A percentile compares a stretch with the other conserved stretches of the same genome.
These are phyloP conservation scores for Spergularia azorica DNA, from an alignment of 179 eudicot species.

Conservation along the genomic window DNA sequence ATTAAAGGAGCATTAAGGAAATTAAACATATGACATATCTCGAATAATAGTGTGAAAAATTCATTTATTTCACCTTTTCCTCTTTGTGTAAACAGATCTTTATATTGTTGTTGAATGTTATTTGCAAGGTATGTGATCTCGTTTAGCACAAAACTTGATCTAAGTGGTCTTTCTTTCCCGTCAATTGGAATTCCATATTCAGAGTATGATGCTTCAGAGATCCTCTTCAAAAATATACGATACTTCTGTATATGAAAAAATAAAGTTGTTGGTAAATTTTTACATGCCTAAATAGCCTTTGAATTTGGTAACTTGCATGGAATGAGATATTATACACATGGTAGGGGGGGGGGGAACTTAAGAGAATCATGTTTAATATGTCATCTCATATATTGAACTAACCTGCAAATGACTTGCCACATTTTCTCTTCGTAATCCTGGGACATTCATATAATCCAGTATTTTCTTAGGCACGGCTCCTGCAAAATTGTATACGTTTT, in stretches of 20 bases:
- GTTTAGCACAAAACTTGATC: constrained; percentile 37
- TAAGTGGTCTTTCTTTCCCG: constrained; percentile 33
- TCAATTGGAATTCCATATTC: constrained; percentile 11
- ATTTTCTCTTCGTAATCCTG: constrained; percentile 37
- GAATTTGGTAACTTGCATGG: too few relatives aligned
- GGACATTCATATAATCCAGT: constrained; percentile 33
- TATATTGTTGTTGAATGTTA: constrained; percentile 27
- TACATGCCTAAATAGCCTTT: neutral
- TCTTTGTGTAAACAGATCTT: constrained; percentile 12
- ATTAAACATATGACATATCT: neutral
- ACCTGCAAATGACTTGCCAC: constrained; percentile 39
- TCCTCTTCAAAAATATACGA: constrained; percentile 33
- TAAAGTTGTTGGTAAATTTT: neutral
- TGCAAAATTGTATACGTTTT: neutral
- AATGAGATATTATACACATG: too few relatives aligned
- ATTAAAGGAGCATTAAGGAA: neutral
- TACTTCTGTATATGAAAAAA: constrained; percentile 26
- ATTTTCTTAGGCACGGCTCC: constrained; percentile 37
- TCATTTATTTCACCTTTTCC: constrained; percentile 7
- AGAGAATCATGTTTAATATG: too few relatives aligned
- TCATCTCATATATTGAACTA: neutral
- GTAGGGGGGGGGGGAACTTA: too few relatives aligned
- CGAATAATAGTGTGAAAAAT: neutral
- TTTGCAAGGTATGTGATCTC: constrained; percentile 27
- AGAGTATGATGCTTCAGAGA: neutral